These are phyloP conservation scores for Sordariomycetes sp. DNA, from an alignment of 2,329 filamentous ascomycete genomes.

Conservation along the genomic window DNA sequence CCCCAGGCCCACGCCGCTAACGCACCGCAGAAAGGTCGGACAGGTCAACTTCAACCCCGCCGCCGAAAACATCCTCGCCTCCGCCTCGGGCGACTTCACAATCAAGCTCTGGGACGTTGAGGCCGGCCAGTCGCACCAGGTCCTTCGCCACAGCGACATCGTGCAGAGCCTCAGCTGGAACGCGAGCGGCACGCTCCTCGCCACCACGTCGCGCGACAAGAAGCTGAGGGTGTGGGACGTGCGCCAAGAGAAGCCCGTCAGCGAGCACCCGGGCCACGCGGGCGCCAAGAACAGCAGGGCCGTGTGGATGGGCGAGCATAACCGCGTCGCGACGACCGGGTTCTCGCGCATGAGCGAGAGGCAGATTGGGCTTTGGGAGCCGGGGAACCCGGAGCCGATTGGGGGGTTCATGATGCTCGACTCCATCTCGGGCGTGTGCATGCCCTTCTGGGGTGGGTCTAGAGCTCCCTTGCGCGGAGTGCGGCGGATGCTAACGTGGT, in stretches of 20 bases:
- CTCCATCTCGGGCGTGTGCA: conserved; percentile 93
- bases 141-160: conserved; percentile 78
- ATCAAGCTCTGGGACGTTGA: conserved; percentile 94
- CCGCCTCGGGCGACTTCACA: conserved; percentile 85
- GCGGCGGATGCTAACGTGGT: not conserved
- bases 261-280: conserved; percentile 73
- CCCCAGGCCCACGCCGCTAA: not conserved
- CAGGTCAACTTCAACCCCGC: conserved; percentile 97
- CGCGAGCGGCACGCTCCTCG: conserved; percentile 72
- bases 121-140: conserved; percentile 59
- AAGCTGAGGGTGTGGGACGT: conserved; percentile 97
- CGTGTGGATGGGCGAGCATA: conserved; percentile 95
- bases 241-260: conserved; percentile 75
- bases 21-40: conserved; percentile 66
- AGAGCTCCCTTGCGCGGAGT: not conserved
- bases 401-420: conserved; percentile 85
- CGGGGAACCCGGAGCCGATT: conserved; percentile 72
- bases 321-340: conserved; percentile 88
- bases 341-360: conserved; percentile 98
- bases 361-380: conserved; percentile 91
- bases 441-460: conserved; percentile 85
- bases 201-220: conserved; percentile 94
- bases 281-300: conserved; percentile 96
- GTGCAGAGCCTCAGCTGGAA: conserved; percentile 96
- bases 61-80: conserved; percentile 89